Conservation (phyloP, 192 early-diverging fungal species). For the Phlyctochytrium planicorne region DNA sequence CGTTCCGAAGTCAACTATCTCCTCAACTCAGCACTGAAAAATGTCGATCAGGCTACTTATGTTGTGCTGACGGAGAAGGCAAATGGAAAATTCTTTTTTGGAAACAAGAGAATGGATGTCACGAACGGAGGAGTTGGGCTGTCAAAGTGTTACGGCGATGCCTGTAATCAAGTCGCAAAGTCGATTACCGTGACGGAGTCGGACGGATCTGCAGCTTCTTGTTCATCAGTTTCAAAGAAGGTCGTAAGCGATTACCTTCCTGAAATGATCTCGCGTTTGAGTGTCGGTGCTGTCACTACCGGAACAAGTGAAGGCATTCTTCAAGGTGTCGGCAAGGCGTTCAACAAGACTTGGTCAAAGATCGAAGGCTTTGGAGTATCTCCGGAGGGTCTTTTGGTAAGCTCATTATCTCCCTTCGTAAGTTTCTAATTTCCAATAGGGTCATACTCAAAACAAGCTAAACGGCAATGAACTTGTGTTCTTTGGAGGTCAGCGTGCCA, state of each 20-base stretch:
- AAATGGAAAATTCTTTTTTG: not conserved
- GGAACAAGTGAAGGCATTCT: not conserved
- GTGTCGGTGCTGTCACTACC: not conserved
- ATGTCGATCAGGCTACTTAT: conserved; percentile 4
- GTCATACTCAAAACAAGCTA: conserved; percentile 1
- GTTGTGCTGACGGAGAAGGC: not conserved
- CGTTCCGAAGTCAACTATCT: conserved; percentile 2
- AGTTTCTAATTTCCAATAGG: conserved; percentile 1
- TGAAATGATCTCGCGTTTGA: not conserved
- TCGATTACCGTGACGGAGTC: conserved; percentile 4
- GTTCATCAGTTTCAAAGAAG: not conserved
- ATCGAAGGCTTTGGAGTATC: not conserved
- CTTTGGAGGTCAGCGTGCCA: conserved; percentile 11
- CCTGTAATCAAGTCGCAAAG: not conserved
- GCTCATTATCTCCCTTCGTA: no score
- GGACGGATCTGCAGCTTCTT: not conserved
- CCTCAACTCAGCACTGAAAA: conserved; percentile 17
- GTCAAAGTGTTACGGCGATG: not conserved
- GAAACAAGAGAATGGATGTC: conserved; percentile 17
- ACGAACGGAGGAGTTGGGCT: conserved; percentile 13
- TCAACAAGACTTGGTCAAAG: not conserved
- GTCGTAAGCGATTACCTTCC: not conserved
- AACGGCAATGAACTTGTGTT: not conserved
- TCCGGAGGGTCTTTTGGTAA: not conserved
- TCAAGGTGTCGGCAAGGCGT: not conserved